Conservation (phyloP, 1,284 basidiomycete species). For the Meripilus lineatus region DNA sequence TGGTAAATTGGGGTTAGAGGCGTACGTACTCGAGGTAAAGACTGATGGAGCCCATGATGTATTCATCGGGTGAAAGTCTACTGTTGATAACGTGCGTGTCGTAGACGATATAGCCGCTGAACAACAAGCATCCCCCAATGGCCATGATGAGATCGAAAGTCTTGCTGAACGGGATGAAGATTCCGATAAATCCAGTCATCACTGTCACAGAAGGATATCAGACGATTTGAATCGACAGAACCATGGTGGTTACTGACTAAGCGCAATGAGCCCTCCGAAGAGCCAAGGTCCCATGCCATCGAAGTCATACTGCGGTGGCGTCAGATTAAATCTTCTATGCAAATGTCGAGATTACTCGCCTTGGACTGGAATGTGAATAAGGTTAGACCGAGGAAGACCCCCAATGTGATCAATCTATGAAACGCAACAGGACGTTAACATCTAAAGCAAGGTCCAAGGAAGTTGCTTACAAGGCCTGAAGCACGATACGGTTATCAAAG, state of each 20-base stretch:
- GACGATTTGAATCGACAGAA: slow-evolving; percentile 1
- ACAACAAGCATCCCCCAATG: slow-evolving; percentile 74
- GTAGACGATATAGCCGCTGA: slow-evolving; percentile 81
- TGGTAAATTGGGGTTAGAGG: slow-evolving; percentile 3
- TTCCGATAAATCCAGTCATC: slow-evolving; percentile 71
- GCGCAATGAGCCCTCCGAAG: slow-evolving; percentile 70
- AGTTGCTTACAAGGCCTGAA: slow-evolving; percentile 72
- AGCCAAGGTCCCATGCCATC: slow-evolving; percentile 81
- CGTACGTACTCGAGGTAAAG: slow-evolving; percentile 78
- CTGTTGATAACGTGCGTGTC: slow-evolving; percentile 85
- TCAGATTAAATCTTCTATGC: slow-evolving; percentile 1
- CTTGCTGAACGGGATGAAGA: slow-evolving; percentile 76
- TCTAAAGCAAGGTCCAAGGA: slow-evolving; percentile 2
- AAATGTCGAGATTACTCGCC: slow-evolving; percentile 30
- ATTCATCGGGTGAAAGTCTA: slow-evolving; percentile 82
- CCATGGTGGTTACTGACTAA: slow-evolving; percentile 41
- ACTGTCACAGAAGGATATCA: slow-evolving; percentile 32
- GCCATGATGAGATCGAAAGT: slow-evolving; percentile 78
- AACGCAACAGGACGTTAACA: slow-evolving; percentile 13
- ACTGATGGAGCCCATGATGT: slow-evolving; percentile 79
- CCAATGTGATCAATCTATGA: slow-evolving; percentile 72
- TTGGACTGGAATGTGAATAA: slow-evolving; percentile 85
- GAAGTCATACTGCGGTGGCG: slow-evolving; percentile 72
- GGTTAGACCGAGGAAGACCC: slow-evolving; percentile 83
- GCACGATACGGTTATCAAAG: slow-evolving; percentile 71